Conservation (phyloP, 208 protist species). For the Acanthamoeba triangularis region DNA sequence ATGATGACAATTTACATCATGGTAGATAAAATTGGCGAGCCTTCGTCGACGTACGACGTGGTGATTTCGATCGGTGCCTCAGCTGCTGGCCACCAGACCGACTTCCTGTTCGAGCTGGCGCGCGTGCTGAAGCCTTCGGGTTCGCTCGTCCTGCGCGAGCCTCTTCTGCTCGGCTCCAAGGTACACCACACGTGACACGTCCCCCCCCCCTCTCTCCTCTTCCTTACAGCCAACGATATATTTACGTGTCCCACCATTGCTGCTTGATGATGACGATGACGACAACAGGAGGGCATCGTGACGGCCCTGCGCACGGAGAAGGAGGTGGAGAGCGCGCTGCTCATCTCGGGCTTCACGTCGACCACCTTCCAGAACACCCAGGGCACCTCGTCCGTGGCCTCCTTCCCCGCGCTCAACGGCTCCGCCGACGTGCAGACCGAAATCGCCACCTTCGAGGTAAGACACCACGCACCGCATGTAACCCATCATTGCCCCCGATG, state of each 20-base stretch:
- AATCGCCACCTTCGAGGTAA: background rate
- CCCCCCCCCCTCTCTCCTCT: background rate
- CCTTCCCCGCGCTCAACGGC: conserved; percentile 13
- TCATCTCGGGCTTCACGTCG: conserved; percentile 2
- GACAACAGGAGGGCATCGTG: background rate
- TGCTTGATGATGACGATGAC: background rate
- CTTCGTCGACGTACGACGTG: background rate
- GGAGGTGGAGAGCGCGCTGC: conserved; percentile 14
- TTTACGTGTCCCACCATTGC: background rate
- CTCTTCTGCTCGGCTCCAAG: background rate
- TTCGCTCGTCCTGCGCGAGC: background rate
- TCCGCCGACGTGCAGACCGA: background rate
- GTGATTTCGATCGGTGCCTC: background rate
- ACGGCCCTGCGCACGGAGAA: background rate
- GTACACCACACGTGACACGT: background rate
- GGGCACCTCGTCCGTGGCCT: background rate
- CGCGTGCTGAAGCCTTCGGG: conserved; percentile 27
- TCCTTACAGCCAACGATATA: background rate
- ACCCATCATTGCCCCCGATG: too few relatives aligned
- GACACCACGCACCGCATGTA: too few relatives aligned
- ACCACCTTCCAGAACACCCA: background rate
- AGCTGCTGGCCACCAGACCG: background rate
- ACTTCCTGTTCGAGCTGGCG: conserved; percentile 34
- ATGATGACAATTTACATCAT: background rate
- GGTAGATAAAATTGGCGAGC: background rate